phyloP scores from a whole-genome alignment of 495 filamentous ascomycete genomes.

The Aspergillus heteromorphus region DNA sequence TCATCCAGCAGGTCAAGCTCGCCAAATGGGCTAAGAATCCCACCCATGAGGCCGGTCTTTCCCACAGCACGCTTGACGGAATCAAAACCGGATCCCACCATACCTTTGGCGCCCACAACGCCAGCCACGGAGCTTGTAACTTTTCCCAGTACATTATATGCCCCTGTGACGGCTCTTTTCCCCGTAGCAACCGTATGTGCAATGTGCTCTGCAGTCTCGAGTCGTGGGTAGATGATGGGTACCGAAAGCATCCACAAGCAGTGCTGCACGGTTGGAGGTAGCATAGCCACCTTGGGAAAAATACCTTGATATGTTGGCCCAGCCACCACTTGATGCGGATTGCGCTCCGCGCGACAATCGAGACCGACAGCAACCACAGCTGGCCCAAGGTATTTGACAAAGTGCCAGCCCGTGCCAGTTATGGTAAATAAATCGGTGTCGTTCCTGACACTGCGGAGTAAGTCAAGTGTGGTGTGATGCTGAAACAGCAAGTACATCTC shows the following conservation, averaged over 20 bases:
- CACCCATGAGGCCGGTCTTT: constrained; percentile 90
- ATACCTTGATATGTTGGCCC: constrained; percentile 95
- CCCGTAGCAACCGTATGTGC: constrained; percentile 88
- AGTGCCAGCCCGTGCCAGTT: constrained; percentile 96
- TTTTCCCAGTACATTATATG: constrained; percentile 92
- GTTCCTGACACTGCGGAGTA: constrained; percentile 77
- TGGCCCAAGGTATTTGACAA: constrained; percentile 92
- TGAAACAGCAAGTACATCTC: constrained; percentile 99
- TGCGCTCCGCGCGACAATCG: constrained; percentile 87
- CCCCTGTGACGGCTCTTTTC: constrained; percentile 91
- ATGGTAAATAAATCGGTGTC: constrained; percentile 94
- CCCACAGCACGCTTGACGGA: constrained; percentile 94
- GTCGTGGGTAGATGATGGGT: constrained; percentile 82
- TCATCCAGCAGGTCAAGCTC: constrained; percentile 94
- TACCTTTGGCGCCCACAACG: constrained; percentile 87
- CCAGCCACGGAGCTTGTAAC: constrained; percentile 90
- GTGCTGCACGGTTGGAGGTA: constrained; percentile 92
- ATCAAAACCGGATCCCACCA: constrained; percentile 85
- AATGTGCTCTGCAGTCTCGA: constrained; percentile 85
- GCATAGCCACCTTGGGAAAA: constrained; percentile 87
- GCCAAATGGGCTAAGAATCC: constrained; percentile 92
- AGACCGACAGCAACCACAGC: constrained; percentile 84
- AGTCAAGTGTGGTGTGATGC: constrained; percentile 92
- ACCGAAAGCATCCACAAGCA: constrained; percentile 93
- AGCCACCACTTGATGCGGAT: constrained; percentile 85